Evolutionary conservation across 768 basidiomycete genomes (phyloP), one percentile per base, ranked within the genome.

Genomic region (Collybiopsis confluens): DNA sequence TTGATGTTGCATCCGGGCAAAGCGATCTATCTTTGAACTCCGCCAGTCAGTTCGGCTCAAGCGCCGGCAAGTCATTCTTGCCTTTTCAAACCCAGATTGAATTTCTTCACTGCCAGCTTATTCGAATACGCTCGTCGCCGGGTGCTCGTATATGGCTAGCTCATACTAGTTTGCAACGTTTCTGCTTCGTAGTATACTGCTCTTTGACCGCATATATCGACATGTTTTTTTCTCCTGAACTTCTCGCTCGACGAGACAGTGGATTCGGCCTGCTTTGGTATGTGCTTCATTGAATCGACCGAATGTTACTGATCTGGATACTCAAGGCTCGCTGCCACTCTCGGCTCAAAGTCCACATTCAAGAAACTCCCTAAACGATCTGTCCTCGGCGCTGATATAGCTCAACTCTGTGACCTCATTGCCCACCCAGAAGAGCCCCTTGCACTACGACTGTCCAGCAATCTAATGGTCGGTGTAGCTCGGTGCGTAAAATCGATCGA

Each of bases 201-300:
- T 13, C 20, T 28, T 21, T 7, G 13, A 41, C 26, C 18, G 28
- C 50, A 52, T 52, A 52, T 40, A 45, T 51, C 28, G 41, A 18
- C 16, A 92, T 96, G 92, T 96, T 96, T 74, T 96, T 92, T 68
- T 82, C 90, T 40, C 75, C 86, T 6, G 92, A 94, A 47, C 70
- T 95, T 3, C 73, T 96, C 23, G 81, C 87, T 18, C 85, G 81
- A 61, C 76, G 92, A 55, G 91, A 95, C 61, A 91, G 86, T 59
- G 90, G 92, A 13, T 93, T 90, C 62, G 93, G 92, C 54, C 79
- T 93, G n/a, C 74, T 92, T 18, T 93, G 91, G 91, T 90, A 66
- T 54, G 61, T 3, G 30, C 24, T 36, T 5, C 7, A 11, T 10
- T 27, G 28, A n/a, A 10, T n/a, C 43, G 50, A n/a, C 27, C 33